Conservation (phyloP, 192 early-diverging fungal genomes). For the Coemansia sp. region DNA sequence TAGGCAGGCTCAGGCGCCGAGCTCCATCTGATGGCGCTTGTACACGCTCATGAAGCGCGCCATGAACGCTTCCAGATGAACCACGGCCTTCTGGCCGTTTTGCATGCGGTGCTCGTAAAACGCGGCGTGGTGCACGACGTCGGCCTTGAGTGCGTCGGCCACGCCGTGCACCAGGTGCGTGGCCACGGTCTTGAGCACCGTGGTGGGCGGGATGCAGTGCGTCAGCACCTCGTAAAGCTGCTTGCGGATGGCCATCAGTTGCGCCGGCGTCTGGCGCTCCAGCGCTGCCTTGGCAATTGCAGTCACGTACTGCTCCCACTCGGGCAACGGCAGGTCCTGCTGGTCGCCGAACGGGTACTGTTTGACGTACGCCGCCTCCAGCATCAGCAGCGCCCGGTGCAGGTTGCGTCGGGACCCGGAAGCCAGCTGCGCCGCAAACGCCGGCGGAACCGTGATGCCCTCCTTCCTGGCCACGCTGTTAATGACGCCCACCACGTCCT, state of each 20-base stretch:
- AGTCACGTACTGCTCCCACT: conserved; percentile 86
- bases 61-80: conserved; percentile 93
- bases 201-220: conserved; percentile 84
- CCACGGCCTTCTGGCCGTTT: conserved; percentile 85
- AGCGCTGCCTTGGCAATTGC: conserved; percentile 70
- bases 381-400: conserved; percentile 84
- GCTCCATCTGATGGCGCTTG: conserved; percentile 66
- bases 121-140: conserved; percentile 74
- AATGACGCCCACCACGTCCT: conserved; percentile 75
- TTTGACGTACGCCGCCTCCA: conserved; percentile 77
- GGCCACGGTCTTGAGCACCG: conserved; percentile 79
- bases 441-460: conserved; percentile 61
- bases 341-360: conserved; percentile 58
- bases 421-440: conserved; percentile 68
- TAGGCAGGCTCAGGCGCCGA: not conserved
- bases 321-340: conserved; percentile 68
- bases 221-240: conserved; percentile 84
- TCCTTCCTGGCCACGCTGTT: conserved; percentile 82
- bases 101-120: conserved; percentile 87
- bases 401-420: conserved; percentile 75
- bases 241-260: conserved; percentile 68
- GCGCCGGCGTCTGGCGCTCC: conserved; percentile 72
- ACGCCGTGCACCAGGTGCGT: conserved; percentile 71
- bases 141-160: conserved; percentile 65
- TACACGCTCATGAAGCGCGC: conserved; percentile 91